A percentile compares a stretch with the other conserved stretches of the same genome.
Conservation (phyloP, 208 protist genomes). For the Jaenimonas drosophilae region DNA sequence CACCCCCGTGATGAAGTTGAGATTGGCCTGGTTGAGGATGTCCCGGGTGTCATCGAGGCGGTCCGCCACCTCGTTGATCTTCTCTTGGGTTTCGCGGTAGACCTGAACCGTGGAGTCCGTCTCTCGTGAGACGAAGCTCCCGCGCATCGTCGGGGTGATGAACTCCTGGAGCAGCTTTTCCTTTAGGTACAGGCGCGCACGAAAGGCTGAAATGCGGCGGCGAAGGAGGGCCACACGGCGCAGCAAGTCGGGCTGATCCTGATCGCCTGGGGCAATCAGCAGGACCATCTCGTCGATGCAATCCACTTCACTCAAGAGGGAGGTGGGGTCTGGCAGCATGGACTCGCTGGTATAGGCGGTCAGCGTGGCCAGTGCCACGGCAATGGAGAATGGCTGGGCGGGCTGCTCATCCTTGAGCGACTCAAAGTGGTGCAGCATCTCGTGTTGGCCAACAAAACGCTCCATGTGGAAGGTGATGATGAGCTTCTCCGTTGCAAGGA, state of each 20-base stretch:
- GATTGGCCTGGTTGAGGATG: slow-evolving; percentile 74
- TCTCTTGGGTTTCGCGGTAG: slow-evolving; percentile 23
- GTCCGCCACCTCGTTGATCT: slow-evolving; percentile 50
- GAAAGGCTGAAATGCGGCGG: slow-evolving; percentile 53
- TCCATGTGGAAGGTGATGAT: slow-evolving; percentile 22
- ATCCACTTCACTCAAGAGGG: slow-evolving; percentile 71
- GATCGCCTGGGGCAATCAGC: slow-evolving; percentile 63
- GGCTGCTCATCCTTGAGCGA: neutral
- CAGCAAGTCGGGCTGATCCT: slow-evolving; percentile 77
- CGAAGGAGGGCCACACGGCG: slow-evolving; percentile 68
- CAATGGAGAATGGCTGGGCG: slow-evolving; percentile 2
- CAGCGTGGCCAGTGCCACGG: slow-evolving; percentile 30
- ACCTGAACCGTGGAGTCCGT: neutral
- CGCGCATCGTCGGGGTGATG: slow-evolving; percentile 57
- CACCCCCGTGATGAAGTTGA: slow-evolving; percentile 77
- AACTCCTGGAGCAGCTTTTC: slow-evolving; percentile 66
- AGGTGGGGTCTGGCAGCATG: slow-evolving; percentile 54
- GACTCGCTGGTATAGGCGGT: slow-evolving; percentile 56
- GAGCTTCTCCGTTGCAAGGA: slow-evolving; percentile 33
- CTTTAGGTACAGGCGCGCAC: slow-evolving; percentile 55
- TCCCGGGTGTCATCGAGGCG: slow-evolving; percentile 73
- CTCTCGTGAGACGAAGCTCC: slow-evolving; percentile 38
- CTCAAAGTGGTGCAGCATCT: slow-evolving; percentile 1
- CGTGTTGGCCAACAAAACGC: neutral
- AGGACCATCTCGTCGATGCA: slow-evolving; percentile 84